A percentile compares a stretch with the other conserved stretches of the same genome.
phyloP scores from a whole-genome alignment of 2,329 filamentous ascomycete genomes.

The Pseudogymnoascus sp. region DNA sequence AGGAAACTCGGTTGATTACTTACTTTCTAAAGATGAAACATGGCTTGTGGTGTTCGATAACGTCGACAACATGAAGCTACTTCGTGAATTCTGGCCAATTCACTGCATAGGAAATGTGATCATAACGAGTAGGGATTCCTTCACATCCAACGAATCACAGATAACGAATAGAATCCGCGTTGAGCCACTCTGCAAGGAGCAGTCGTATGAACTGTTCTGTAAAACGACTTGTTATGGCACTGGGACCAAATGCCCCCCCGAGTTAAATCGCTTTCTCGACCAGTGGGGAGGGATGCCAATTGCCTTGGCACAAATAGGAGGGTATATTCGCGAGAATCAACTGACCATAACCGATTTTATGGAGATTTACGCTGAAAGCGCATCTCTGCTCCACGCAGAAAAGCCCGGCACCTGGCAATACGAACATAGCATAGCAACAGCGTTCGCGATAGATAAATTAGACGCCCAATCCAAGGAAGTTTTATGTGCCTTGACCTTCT shows the following conservation, averaged over 20 bases:
- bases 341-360: background rate
- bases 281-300: background rate
- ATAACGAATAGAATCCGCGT: background rate
- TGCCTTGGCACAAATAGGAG: background rate
- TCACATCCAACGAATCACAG: background rate
- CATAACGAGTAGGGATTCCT: background rate
- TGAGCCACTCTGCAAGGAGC: background rate
- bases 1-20: background rate
- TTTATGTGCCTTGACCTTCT: background rate
- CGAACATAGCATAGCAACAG: background rate
- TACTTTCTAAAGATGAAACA: background rate
- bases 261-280: background rate
- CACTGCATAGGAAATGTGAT: background rate
- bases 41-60: background rate
- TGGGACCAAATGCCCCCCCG: background rate
- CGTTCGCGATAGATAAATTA: background rate
- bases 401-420: background rate
- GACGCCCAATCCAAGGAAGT: background rate
- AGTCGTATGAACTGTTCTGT: background rate
- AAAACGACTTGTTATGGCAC: background rate
- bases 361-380: background rate
- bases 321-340: background rate
- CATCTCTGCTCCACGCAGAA: background rate
- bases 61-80: background rate
- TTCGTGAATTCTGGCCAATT: background rate